Conservation (phyloP, 2,329 filamentous ascomycete species). For the Cryphonectria naterciae region DNA sequence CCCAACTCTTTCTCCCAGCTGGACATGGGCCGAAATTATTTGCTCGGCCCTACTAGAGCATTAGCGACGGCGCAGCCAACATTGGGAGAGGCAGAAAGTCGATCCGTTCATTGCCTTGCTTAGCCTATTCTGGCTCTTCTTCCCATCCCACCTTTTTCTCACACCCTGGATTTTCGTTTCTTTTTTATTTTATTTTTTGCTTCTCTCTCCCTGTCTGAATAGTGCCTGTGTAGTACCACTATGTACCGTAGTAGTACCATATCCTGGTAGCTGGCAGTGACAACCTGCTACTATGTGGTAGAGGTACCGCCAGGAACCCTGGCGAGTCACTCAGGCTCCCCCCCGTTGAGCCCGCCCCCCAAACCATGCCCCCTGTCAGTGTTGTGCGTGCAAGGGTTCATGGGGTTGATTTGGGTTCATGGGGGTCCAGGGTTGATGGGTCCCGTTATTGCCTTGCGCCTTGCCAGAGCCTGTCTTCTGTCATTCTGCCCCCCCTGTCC, state of each 20-base stretch:
- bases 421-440: slow-evolving; percentile 7
- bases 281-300: background rate
- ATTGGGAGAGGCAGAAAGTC: slow-evolving; percentile 1
- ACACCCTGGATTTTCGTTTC: too few species aligned
- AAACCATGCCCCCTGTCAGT: slow-evolving; percentile 7
- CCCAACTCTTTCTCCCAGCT: background rate
- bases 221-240: background rate
- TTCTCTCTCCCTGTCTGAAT: background rate
- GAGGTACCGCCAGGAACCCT: background rate
- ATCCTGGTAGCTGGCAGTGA: background rate
- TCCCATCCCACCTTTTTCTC: background rate
- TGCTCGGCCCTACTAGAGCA: background rate
- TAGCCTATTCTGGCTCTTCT: slow-evolving; percentile 6
- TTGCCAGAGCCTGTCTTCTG: slow-evolving; percentile 5
- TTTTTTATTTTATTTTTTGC: too few species aligned
- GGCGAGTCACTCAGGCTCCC: background rate
- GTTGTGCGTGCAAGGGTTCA: slow-evolving; percentile 12
- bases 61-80: slow-evolving; percentile 1
- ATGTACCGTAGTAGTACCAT: background rate
- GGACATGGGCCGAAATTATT: slow-evolving; percentile 11
- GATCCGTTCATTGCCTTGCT: background rate
- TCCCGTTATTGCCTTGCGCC: slow-evolving; percentile 14
- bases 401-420: slow-evolving; percentile 3
- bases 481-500: slow-evolving; percentile 5
- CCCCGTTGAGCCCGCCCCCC: slow-evolving; percentile 1